Conservation (phyloP, 192 early-diverging fungal species). For the Rhizophagus sp. region DNA sequence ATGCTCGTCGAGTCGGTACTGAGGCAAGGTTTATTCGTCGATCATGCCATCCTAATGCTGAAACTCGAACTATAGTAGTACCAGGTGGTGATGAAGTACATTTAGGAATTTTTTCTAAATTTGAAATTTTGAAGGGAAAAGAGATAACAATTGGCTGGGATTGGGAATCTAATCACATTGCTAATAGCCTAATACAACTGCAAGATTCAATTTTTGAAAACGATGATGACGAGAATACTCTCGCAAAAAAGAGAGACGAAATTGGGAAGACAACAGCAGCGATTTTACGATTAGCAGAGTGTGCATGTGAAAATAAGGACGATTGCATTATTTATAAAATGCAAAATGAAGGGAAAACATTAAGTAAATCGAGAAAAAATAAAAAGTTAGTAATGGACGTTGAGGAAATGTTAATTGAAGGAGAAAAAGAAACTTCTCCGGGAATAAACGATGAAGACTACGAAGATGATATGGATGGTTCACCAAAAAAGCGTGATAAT, state of each 20-base stretch:
- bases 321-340: constrained; percentile 47
- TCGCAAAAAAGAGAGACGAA: constrained; percentile 33
- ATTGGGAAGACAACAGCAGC: constrained; percentile 38
- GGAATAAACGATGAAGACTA: background rate
- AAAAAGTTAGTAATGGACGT: background rate
- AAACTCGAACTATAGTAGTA: constrained; percentile 59
- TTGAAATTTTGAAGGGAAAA: constrained; percentile 57
- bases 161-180: constrained; percentile 59
- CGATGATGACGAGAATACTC: constrained; percentile 21
- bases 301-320: constrained; percentile 47
- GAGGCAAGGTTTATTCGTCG: constrained; percentile 68
- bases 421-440: background rate
- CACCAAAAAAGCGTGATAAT: background rate
- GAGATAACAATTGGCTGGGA: constrained; percentile 74
- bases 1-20: constrained; percentile 67
- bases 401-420: background rate
- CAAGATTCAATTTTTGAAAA: constrained; percentile 32
- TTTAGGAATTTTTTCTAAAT: constrained; percentile 66
- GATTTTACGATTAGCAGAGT: constrained; percentile 44
- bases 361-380: background rate
- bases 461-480: background rate
- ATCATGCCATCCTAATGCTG: constrained; percentile 68
- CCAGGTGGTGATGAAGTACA: constrained; percentile 57
- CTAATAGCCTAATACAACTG: constrained; percentile 37
- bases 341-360: constrained; percentile 36